Percentiles rank a stretch among this genome's conserved stretches.
phyloP scores from a whole-genome alignment of 257 asterid species.

The Nyctanthes arbortristis region DNA sequence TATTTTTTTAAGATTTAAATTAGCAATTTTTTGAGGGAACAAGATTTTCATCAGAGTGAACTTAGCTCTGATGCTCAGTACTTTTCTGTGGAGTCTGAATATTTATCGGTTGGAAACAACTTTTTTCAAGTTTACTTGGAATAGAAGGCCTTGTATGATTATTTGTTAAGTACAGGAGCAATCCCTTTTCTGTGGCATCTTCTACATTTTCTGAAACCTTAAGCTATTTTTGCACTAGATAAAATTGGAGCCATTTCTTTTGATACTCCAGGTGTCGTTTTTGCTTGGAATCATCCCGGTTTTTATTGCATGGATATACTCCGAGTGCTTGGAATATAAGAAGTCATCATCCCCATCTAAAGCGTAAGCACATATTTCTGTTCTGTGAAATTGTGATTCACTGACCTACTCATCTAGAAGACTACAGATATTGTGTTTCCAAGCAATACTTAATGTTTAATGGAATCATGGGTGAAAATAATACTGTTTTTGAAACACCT shows the following conservation, averaged over 20 bases:
- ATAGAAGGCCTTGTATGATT: slow-evolving; percentile 10
- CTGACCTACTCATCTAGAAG: background rate
- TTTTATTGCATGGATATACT: slow-evolving; percentile 70
- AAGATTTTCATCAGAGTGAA: background rate
- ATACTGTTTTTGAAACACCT: background rate
- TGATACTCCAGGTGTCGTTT: slow-evolving; percentile 72
- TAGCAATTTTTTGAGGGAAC: background rate
- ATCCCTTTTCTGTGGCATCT: slow-evolving; percentile 3
- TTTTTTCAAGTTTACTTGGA: slow-evolving; percentile 4
- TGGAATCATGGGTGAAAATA: background rate
- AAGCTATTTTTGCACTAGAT: slow-evolving; percentile 1
- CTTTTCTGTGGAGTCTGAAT: background rate
- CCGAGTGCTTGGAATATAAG: slow-evolving; percentile 87
- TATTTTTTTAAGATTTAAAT: background rate
- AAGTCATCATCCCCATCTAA: slow-evolving; percentile 59
- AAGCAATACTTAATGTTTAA: slow-evolving; percentile 9
- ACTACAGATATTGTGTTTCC: background rate
- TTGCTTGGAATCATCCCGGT: slow-evolving; percentile 81
- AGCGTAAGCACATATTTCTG: slow-evolving; percentile 53
- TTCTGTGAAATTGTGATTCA: background rate
- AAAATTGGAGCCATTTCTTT: slow-evolving; percentile 13
- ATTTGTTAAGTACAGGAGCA: slow-evolving; percentile 7
- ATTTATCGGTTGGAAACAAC: slow-evolving; percentile 2
- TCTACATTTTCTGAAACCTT: background rate
- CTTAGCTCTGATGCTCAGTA: background rate